Evolutionary conservation across 495 filamentous ascomycete genomes (phyloP).

Genomic region (Podospora didyma): DNA sequence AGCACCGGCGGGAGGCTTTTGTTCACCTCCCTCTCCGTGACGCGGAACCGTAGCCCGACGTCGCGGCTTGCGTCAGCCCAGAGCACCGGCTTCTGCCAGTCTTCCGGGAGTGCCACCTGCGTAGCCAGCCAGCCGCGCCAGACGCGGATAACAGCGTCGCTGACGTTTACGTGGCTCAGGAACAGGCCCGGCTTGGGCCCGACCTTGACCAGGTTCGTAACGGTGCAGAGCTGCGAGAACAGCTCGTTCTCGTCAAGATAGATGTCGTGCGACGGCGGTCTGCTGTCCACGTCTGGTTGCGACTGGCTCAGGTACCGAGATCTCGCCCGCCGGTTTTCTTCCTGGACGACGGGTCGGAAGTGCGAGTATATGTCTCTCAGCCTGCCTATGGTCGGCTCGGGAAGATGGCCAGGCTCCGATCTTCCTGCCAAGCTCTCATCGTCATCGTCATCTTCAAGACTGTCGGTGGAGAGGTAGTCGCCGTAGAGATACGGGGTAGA

Average conservation of each 20-base stretch:
- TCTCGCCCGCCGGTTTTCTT: conserved; percentile 38
- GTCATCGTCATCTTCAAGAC: conserved; percentile 42
- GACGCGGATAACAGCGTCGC: conserved; percentile 61
- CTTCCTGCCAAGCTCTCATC: conserved; percentile 26
- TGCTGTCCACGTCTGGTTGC: conserved; percentile 22
- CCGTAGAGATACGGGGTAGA: conserved; percentile 66
- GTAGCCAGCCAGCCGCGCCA: conserved; percentile 67
- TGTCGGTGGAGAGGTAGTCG: conserved; percentile 57
- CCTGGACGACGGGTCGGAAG: conserved; percentile 55
- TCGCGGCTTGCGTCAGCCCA: conserved; percentile 55
- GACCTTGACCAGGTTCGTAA: conserved; percentile 64
- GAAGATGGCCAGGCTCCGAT: conserved; percentile 2
- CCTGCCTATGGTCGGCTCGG: conserved; percentile 18
- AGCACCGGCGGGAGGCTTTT: conserved; percentile 33
- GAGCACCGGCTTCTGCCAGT: conserved; percentile 30
- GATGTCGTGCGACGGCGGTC: conserved; percentile 53
- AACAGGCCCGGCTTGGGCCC: conserved; percentile 57
- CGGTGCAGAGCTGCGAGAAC: conserved; percentile 66
- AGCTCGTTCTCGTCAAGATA: conserved; percentile 62
- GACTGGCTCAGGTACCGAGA: conserved; percentile 25
- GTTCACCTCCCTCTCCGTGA: conserved; percentile 28
- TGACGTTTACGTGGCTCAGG: conserved; percentile 55
- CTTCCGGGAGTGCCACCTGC: conserved; percentile 17
- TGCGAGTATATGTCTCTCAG: conserved; percentile 43
- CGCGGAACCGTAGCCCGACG: conserved; percentile 56